Base-by-base conservation (phyloP, 139 green algal species). In the Coelastrella sp. region DNA sequence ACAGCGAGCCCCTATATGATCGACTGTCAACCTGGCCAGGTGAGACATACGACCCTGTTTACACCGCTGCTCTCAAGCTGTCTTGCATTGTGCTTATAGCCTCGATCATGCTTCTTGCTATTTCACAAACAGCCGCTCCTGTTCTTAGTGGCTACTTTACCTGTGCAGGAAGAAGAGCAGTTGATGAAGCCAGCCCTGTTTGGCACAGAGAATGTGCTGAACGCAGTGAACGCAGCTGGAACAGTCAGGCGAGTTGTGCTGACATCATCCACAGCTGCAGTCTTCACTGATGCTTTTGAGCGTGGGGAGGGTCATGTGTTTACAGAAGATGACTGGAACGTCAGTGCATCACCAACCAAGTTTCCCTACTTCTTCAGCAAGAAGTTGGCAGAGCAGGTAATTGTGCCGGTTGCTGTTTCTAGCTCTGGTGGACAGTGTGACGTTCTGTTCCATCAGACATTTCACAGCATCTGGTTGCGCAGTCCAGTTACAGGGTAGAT, bases 161-260 rank as follows among this genome's bases (percentile, higher is more conserved):
- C 19, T n/a, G 1, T 37, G 34, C 75, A 82, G 45, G 89, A 84
- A 15, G 37, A 71, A 17, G 48, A 86, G n/a, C 3, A 9, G 30
- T 45, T 94, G n/a, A 79, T 94, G 13, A 60, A 88, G 51, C 90
- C 91, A 9, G 90, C 92, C 1, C 72, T 95, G 2, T 4, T 72
- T n/a, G 92, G 92, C 38, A 89, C 91, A 15, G 87, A 90, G 43
- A 93, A 93, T 40, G 89, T 95, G 45, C 84, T 95, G 17, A 86
- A 82, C 15, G 63, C 88, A 1, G 91, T 94, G 5, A 88, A 91
- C 66, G 63, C 69, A 2, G 37, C 75, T 5, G 48, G 41, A 21
- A 88, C 32, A 43, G 93, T 96, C 69, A 40, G 88, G 48, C 83
- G 87, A 1, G 87, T 96, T 40, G 91, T 96, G 37, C 78, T 95